Conservation (phyloP, 164 flowering plant species). For the Macadamia tetraphylla region DNA sequence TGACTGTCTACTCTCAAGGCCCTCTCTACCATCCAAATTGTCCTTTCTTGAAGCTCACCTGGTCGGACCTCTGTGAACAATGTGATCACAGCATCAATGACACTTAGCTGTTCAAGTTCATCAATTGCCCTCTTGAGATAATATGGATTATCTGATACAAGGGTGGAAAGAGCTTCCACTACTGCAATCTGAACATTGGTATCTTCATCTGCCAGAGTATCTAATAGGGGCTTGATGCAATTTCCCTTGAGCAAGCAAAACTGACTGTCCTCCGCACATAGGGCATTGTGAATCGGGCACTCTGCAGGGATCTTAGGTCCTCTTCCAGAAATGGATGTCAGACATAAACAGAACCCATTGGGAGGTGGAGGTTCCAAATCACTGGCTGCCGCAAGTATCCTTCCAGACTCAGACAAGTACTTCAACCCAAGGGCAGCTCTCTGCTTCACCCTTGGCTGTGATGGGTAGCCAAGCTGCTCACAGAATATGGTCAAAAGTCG, state of each 20-base stretch:
- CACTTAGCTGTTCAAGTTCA: slow-evolving; percentile 37
- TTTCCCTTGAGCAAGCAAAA: slow-evolving; percentile 44
- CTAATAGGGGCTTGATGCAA: slow-evolving; percentile 41
- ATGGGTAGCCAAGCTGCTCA: slow-evolving; percentile 26
- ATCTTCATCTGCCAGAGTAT: slow-evolving; percentile 36
- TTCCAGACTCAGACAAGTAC: slow-evolving; percentile 42
- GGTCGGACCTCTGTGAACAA: slow-evolving; percentile 40
- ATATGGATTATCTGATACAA: slow-evolving; percentile 23
- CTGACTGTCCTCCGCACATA: slow-evolving; percentile 35
- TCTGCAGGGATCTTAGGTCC: slow-evolving; percentile 21
- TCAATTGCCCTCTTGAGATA: slow-evolving; percentile 26
- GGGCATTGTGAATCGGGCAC: slow-evolving; percentile 42
- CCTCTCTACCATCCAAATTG: slow-evolving; percentile 47
- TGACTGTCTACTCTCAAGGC: slow-evolving; percentile 38
- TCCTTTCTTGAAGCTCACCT: slow-evolving; percentile 48
- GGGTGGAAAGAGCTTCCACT: slow-evolving; percentile 50
- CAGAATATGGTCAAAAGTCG: slow-evolving; percentile 32
- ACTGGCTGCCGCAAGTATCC: slow-evolving; percentile 7
- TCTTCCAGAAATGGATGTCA: slow-evolving; percentile 34
- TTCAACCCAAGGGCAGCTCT: slow-evolving; percentile 46
- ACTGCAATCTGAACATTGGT: slow-evolving; percentile 42
- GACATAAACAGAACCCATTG: slow-evolving; percentile 29
- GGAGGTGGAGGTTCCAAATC: slow-evolving; percentile 33
- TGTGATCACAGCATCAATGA: slow-evolving; percentile 25
- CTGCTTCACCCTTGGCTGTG: slow-evolving; percentile 40